Base-by-base conservation (phyloP, 2,329 filamentous ascomycete genomes). In the Sporothrix humicola region DNA sequence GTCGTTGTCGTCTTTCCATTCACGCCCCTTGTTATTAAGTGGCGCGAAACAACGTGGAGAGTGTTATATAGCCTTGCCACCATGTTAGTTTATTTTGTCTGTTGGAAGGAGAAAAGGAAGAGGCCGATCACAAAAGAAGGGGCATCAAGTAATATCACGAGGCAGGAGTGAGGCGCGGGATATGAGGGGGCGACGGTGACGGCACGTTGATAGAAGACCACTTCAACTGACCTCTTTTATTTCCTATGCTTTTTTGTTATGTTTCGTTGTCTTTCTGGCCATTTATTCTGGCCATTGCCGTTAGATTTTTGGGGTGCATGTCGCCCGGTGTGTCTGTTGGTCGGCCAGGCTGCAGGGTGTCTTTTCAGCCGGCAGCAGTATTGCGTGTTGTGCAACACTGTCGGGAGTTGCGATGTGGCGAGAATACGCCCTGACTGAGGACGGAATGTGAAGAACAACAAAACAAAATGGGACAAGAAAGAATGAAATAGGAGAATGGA, bases 301-400 rank as follows among this genome's bases (percentile, higher is more conserved):
- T 20, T 50, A 7, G 31, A 37, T 37, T 5, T 7, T 37, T 37
- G 31, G 31, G 31, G 46, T n/a, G 15, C 37, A n/a, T 46, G 9
- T 9, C 20, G 26, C 7, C 6, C 8, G 37, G 12, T 44, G 61
- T 66, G 61, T 66, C 61, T 66, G 63, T 66, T 66, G 63, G n/a
- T 42, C 37, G 37, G 10, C 42, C 37, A 10, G n/a, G 17, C 59
- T 46, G 37, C 59, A 65, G 59, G 37, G 12, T 26, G 12, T 7
- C 44, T 66, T 37, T 50, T 66, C 63, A 66, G 44, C 44, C 63
- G 63, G 63, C 63, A 50, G 20, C 63, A 50, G 20, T 31, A 12
- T 20, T 66, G 44, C 50, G n/a, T 23, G 42, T 23, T 46, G 59
- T 65, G 59, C n/a, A 20, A 31, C 20, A 23, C 4, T 66, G 63